Evolutionary conservation across 2,329 filamentous ascomycete species (phyloP).

Genomic region (Botrytis fabae): DNA sequence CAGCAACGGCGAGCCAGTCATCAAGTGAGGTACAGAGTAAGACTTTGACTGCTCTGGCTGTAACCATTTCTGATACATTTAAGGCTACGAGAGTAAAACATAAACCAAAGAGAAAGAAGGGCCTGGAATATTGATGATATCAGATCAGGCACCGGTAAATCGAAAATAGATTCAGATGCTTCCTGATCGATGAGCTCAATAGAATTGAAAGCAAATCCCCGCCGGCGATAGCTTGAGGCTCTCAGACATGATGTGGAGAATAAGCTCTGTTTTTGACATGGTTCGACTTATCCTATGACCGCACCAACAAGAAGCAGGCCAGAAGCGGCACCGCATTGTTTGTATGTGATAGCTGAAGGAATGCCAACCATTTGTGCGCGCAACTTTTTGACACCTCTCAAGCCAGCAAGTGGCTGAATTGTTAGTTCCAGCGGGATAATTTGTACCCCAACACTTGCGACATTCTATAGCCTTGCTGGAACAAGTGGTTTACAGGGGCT

Average conservation of each 20-base stretch:
- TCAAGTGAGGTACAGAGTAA: not conserved
- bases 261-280: not conserved
- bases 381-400: not conserved
- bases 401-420: not conserved
- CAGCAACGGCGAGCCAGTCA: slow-evolving; percentile 1
- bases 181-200: not conserved
- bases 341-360: not conserved
- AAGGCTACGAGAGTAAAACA: slow-evolving; percentile 3
- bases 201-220: not conserved
- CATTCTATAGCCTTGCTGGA: not conserved
- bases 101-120: not conserved
- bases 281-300: not conserved
- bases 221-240: not conserved
- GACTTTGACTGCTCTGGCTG: not conserved
- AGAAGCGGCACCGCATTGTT: not conserved
- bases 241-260: not conserved
- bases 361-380: too few relatives aligned
- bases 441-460: not conserved
- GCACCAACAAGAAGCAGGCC: not conserved
- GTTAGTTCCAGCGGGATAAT: not conserved
- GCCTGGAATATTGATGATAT: slow-evolving; percentile 9
- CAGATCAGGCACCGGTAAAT: slow-evolving; percentile 17
- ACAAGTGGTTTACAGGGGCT: not conserved
- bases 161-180: not conserved
- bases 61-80: slow-evolving; percentile 1